phyloP scores from a whole-genome alignment of 306 rosid genomes.

The Alnus glutinosa region DNA sequence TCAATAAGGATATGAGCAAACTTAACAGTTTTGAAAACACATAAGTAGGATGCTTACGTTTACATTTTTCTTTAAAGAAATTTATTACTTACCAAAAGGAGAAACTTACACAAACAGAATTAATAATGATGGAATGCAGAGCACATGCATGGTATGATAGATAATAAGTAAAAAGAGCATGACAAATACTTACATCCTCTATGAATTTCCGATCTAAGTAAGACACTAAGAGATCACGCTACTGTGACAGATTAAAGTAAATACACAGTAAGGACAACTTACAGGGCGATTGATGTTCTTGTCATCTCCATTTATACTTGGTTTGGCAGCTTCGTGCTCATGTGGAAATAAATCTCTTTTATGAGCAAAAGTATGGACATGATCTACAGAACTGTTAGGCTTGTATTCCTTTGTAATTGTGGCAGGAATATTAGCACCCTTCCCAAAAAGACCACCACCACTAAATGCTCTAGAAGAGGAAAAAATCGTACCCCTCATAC shows the following conservation, averaged over 20 bases:
- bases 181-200: conserved; percentile 3
- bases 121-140: background rate
- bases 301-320: conserved; percentile 65
- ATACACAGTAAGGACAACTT: conserved; percentile 42
- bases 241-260: conserved; percentile 3
- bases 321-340: conserved; percentile 62
- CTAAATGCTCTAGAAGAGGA: conserved; percentile 92
- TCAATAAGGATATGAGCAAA: background rate
- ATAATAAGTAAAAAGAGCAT: conserved; percentile 11
- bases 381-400: conserved; percentile 63
- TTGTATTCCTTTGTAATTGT: conserved; percentile 62
- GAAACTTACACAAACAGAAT: background rate
- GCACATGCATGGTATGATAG: conserved; percentile 8
- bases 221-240: conserved; percentile 8
- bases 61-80: background rate
- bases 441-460: conserved; percentile 75
- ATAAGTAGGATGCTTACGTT: background rate
- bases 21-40: background rate
- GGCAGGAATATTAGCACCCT: conserved; percentile 53
- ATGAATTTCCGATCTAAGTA: background rate
- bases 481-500: conserved; percentile 86
- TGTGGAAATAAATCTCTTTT: conserved; percentile 60
- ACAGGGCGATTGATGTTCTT: conserved; percentile 65
- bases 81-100: background rate
- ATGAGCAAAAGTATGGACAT: conserved; percentile 50